phyloP scores from a whole-genome alignment of 345 rosid genomes.

The Physaria fendleri region DNA sequence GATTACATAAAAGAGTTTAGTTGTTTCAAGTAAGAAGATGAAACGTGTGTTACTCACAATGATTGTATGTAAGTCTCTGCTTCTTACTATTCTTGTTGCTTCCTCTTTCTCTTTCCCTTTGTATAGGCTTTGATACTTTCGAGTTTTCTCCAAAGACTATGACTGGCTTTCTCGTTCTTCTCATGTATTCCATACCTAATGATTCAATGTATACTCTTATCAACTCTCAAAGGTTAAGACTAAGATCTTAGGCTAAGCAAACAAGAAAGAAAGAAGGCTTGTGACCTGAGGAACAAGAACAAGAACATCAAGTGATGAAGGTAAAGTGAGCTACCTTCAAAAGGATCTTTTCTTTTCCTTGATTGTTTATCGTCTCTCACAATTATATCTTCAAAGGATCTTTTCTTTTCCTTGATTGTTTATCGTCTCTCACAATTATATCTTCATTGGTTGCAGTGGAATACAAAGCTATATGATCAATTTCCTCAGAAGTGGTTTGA shows the following conservation, averaged over 20 bases:
- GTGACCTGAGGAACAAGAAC: no score
- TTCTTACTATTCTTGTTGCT: conserved; percentile 32
- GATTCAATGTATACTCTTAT: conserved; percentile 2
- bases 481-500: no score
- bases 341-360: conserved; percentile 43
- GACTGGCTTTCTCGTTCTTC: conserved; percentile 34
- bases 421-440: no score
- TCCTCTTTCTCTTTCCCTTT: conserved; percentile 8
- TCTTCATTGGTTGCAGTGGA: no score
- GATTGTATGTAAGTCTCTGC: conserved; percentile 47
- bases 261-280: no score
- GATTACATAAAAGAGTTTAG: background rate
- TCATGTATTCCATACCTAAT: conserved; percentile 31
- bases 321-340: conserved; percentile 37
- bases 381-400: no score
- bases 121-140: conserved; percentile 20
- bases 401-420: conserved; percentile 40
- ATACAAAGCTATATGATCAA: no score
- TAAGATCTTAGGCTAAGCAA: background rate
- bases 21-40: background rate
- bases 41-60: conserved; percentile 48
- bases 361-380: no score
- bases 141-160: conserved; percentile 55
- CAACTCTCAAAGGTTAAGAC: background rate
- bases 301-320: background rate